These are phyloP conservation scores for Lunularia cruciata DNA, from an alignment of 225 moss, liverwort and hornwort species.

Conservation along the genomic window DNA sequence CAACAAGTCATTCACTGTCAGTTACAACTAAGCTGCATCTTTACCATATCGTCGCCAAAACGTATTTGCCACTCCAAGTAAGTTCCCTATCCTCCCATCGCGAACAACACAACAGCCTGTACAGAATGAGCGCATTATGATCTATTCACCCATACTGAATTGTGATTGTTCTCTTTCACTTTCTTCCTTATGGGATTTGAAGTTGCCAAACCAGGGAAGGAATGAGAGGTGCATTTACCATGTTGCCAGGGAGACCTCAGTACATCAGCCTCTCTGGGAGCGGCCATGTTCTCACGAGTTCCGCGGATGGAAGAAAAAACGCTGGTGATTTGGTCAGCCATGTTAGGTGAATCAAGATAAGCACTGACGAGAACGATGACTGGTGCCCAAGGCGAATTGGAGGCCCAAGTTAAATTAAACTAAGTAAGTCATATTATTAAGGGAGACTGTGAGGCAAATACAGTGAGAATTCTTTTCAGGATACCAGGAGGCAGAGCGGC, in stretches of 20 bases:
- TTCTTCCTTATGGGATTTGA: background rate
- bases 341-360: too few species aligned
- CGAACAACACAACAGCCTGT: slow-evolving; percentile 52
- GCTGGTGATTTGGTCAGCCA: too few species aligned
- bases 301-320: slow-evolving; percentile 32
- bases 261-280: slow-evolving; percentile 46
- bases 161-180: background rate
- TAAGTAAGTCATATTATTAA: too few species aligned
- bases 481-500: slow-evolving; percentile 45
- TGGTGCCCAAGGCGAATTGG: background rate
- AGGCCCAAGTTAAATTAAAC: too few species aligned
- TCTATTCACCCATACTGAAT: background rate
- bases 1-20: too few species aligned
- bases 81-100: slow-evolving; percentile 55
- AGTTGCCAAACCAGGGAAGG: too few species aligned
- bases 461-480: background rate
- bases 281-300: slow-evolving; percentile 41
- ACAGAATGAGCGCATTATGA: background rate
- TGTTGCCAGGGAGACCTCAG: slow-evolving; percentile 55
- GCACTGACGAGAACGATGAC: too few species aligned
- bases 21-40: background rate
- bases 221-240: slow-evolving; percentile 25
- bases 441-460: too few species aligned
- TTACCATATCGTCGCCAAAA: slow-evolving; percentile 36
- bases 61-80: slow-evolving; percentile 55